Percentiles rank a stretch among this genome's conserved stretches.
phyloP scores from a whole-genome alignment of 768 basidiomycete genomes.

The Clathrus columnatus region DNA sequence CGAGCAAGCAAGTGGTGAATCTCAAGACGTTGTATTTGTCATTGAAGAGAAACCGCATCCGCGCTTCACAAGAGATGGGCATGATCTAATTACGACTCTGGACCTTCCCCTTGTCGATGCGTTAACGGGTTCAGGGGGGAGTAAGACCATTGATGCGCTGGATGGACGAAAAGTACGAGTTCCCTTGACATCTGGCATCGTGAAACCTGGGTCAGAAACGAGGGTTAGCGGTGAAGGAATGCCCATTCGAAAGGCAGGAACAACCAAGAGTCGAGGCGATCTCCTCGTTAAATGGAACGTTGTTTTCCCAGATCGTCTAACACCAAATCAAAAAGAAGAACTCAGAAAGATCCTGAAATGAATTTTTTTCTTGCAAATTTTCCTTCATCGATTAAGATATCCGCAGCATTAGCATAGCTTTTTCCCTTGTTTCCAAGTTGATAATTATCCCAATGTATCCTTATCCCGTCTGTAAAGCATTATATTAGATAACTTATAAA shows the following conservation, averaged over 20 bases:
- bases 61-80: constrained; percentile 67
- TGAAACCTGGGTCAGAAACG: constrained; percentile 73
- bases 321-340: constrained; percentile 71
- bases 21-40: constrained; percentile 91
- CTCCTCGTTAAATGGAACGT: constrained; percentile 77
- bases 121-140: constrained; percentile 47
- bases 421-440: neutral
- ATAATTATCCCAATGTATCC: neutral
- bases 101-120: constrained; percentile 78
- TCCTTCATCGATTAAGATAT: neutral
- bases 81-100: constrained; percentile 59
- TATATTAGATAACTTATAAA: neutral
- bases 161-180: constrained; percentile 76
- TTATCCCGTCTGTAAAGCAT: neutral
- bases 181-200: constrained; percentile 51
- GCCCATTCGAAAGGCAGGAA: constrained; percentile 80
- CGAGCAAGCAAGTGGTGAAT: constrained; percentile 52
- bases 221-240: constrained; percentile 73
- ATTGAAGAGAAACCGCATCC: constrained; percentile 92
- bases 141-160: constrained; percentile 53
- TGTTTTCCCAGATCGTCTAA: constrained; percentile 71
- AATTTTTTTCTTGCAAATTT: neutral
- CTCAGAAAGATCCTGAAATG: constrained; percentile 49
- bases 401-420: neutral
- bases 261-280: constrained; percentile 69